Evolutionary conservation across 495 filamentous ascomycete species (phyloP), one percentile per base, ranked within the genome.

Genomic region (Amniculicola lignicola): DNA sequence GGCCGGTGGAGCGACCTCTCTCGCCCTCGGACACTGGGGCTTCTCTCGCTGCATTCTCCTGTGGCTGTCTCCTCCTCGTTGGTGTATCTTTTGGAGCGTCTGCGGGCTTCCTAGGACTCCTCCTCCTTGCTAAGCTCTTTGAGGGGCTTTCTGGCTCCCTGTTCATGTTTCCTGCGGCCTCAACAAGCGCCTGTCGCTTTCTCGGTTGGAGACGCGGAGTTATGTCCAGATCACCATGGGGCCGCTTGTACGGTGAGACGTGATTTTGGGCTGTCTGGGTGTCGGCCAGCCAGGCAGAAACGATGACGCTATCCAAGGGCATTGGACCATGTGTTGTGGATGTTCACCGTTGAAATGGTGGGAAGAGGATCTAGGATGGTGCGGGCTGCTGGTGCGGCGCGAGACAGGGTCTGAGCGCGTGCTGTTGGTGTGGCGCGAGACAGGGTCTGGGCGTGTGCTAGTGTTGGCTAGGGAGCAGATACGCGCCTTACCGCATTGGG

Each of bases 251-350:
- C 16, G 23, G 28, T 47, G 43, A 23, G 5, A 21, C 16, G 37
- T 40, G 10, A 18, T 40, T 40, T 40, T 40, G 9, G 16, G 42
- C 22, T 18, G 43, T 33, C 43, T 47, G 22, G 22, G 31, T 25
- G 27, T 47, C 43, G 28, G 43, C 28, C 4, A 47, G 43, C 43
- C 43, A 47, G 23, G 43, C 43, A 25, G 43, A 47, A 33, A 47
- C 27, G 27, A 47, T 27, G 23, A 47, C 23, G 43, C 43, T 33
- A 47, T 47, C 43, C 43, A 47, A 25, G 43, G 43, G 43, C 43
- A 47, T 47, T 19, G 43, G 43, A 29, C 23, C 22, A 28, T 28
- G 28, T 47, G 19, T 47, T 29, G 43, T 33, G 23, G 27, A 33
- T 29, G 28, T 29, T n/a, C 23, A 21, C n/a, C 22, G 22, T 47